These are phyloP conservation scores for Lactarius trivialis DNA, from an alignment of 768 basidiomycete species.

Conservation along the genomic window DNA sequence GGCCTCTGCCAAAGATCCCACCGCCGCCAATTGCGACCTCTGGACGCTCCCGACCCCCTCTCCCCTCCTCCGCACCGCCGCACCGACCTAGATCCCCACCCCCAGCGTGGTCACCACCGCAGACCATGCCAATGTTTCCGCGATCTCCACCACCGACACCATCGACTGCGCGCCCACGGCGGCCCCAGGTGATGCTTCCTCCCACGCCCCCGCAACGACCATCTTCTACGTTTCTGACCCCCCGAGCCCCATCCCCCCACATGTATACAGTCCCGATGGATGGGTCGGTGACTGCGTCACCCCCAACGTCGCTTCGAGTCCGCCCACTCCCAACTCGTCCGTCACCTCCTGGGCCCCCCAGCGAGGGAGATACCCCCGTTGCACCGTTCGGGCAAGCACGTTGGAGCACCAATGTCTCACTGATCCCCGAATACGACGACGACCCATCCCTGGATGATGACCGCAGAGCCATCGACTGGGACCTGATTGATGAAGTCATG, in stretches of 20 bases:
- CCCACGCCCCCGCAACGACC: not conserved
- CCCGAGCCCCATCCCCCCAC: not conserved
- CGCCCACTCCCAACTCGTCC: constrained; percentile 12
- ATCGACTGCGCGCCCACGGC: not conserved
- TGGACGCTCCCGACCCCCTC: not conserved
- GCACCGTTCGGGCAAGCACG: not conserved
- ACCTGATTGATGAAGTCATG: constrained; percentile 23
- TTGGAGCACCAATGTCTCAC: not conserved
- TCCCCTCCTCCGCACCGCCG: not conserved
- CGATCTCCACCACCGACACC: not conserved
- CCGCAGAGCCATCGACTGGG: constrained; percentile 21
- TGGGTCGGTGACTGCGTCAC: not conserved
- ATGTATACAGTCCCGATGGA: not conserved
- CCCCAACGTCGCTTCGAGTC: not conserved
- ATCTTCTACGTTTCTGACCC: not conserved
- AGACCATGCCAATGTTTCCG: not conserved
- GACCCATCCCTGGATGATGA: constrained; percentile 7
- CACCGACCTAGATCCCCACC: constrained; percentile 10
- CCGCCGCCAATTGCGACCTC: not conserved
- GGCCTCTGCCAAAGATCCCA: constrained; percentile 17
- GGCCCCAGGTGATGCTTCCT: not conserved
- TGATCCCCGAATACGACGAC: constrained; percentile 1
- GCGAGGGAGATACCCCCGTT: constrained; percentile 20
- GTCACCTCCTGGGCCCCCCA: constrained; percentile 18
- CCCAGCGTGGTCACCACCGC: constrained; percentile 18